Evolutionary conservation across 2,329 filamentous ascomycete genomes (phyloP), one percentile per base, ranked within the genome.

Genomic region (Colletotrichum plurivorum): DNA sequence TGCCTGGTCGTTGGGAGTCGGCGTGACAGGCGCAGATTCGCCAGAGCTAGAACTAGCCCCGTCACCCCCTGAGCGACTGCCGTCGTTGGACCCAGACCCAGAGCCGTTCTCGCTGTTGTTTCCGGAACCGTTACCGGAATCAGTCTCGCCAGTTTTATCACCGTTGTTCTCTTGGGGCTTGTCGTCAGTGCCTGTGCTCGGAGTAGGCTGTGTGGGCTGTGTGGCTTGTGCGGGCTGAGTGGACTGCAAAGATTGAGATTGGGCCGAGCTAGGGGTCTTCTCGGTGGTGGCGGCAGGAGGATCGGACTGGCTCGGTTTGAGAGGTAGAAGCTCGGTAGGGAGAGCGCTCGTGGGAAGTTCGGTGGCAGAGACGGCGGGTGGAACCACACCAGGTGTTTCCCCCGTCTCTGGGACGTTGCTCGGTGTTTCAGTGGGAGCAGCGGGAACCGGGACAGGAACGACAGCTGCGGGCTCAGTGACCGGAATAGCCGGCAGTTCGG

Each of bases 291-390:
- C 12, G 10, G 5, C 54, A 12, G 43, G 41, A 8, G 36, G 15
- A 36, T n/a, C 36, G 27, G 66, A 52, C 20, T 66, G 36, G 13
- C 46, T 20, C 9, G 66, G 60, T 25, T 68, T 65, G 27, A 68
- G 54, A 27, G 60, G 53, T n/a, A 49, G 13, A 7, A 36, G 20
- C 16, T 16, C 20, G 18, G 60, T 49, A 27, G 43, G 54, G 15
- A 45, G 31, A 13, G 61, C 16, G 27, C 27, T 56, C 9, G n/a
- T 60, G 10, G 48, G 58, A n/a, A 36, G 13, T 15, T 43, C 41
- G 41, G 41, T 43, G 41, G 31, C 31, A 16, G 45, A 52, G 39
- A 27, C 52, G n/a, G 20, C 20, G 18, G 57, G 22, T 15, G 63
- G 31, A 27, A 22, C 51, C 15, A 51, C 43, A 6, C 18, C 2